Conservation (phyloP, 495 filamentous ascomycete species). For the Jackrogersella multiformis region DNA sequence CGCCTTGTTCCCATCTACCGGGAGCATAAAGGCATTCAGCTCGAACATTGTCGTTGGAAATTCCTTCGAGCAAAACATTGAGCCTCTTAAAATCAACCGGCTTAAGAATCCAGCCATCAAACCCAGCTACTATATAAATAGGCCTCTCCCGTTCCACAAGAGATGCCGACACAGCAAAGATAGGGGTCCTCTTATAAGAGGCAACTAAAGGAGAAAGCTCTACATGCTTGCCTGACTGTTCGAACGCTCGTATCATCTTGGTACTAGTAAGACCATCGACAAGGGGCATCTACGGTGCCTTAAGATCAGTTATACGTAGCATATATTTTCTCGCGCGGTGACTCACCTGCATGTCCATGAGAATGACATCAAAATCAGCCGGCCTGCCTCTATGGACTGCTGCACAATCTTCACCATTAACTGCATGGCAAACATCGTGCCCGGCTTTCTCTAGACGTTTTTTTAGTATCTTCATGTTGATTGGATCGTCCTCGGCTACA, state of each 20-base stretch:
- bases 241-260: conserved; percentile 79
- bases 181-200: conserved; percentile 70
- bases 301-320: conserved; percentile 2
- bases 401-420: conserved; percentile 90
- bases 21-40: conserved; percentile 62
- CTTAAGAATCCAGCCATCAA: conserved; percentile 90
- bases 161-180: conserved; percentile 92
- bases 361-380: conserved; percentile 76
- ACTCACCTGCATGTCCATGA: conserved; percentile 95
- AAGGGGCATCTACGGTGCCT: conserved; percentile 80
- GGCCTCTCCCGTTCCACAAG: conserved; percentile 74
- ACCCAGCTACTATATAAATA: conserved; percentile 81
- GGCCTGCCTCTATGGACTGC: conserved; percentile 69
- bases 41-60: conserved; percentile 59
- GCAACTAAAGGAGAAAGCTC: conserved; percentile 59
- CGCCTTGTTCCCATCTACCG: conserved; percentile 76
- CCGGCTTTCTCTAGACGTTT: conserved; percentile 86
- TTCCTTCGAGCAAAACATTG: conserved; percentile 66
- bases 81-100: conserved; percentile 78
- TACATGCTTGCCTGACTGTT: conserved; percentile 55
- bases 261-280: conserved; percentile 87
- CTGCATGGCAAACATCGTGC: conserved; percentile 74
- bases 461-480: conserved; percentile 87
- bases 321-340: neutral
- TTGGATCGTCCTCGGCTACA: conserved; percentile 91